Percentiles rank a stretch among this genome's conserved stretches.
Evolutionary conservation across 148 eudicot genomes (phyloP).

Genomic region (Persicaria maculosa): DNA sequence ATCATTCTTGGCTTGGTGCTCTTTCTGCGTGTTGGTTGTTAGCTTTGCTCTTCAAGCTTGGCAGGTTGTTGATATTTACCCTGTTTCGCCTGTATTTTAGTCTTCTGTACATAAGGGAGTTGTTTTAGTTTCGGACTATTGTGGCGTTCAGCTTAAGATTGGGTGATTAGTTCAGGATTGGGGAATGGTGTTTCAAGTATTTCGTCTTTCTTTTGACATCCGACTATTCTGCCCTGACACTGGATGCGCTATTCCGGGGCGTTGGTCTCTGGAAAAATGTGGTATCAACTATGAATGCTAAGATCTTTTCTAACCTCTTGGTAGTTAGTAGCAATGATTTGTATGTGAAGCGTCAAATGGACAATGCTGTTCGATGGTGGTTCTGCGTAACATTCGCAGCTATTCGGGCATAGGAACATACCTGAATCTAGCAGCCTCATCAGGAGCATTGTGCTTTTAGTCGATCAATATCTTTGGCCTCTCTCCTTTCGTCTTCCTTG

Average conservation of each 20-base stretch:
- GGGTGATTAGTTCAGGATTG: not conserved
- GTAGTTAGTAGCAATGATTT: too few species aligned
- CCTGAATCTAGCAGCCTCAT: slow-evolving; percentile 98
- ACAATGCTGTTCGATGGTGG: too few species aligned
- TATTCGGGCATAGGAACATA: slow-evolving; percentile 9
- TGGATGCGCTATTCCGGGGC: too few species aligned
- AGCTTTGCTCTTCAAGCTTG: too few species aligned
- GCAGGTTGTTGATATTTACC: not conserved
- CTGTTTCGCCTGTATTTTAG: not conserved
- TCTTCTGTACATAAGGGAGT: not conserved
- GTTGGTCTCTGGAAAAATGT: too few species aligned
- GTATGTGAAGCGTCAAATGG: too few species aligned
- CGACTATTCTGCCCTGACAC: too few species aligned
- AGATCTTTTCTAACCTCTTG: too few species aligned
- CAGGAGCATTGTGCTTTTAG: slow-evolving; percentile 94
- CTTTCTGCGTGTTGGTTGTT: not conserved
- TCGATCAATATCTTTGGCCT: slow-evolving; percentile 61
- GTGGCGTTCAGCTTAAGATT: not conserved
- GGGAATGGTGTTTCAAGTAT: not conserved
- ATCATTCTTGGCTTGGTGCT: slow-evolving; percentile 59
- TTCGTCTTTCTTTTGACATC: too few species aligned
- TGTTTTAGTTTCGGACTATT: too few species aligned
- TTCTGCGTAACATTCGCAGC: too few species aligned
- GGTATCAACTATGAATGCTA: too few species aligned
- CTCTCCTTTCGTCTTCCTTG: slow-evolving; percentile 72